Percentiles rank a stretch among this genome's conserved stretches.
Conservation (phyloP, 2,329 filamentous ascomycete species). For the Aspergillus fijiensis region DNA sequence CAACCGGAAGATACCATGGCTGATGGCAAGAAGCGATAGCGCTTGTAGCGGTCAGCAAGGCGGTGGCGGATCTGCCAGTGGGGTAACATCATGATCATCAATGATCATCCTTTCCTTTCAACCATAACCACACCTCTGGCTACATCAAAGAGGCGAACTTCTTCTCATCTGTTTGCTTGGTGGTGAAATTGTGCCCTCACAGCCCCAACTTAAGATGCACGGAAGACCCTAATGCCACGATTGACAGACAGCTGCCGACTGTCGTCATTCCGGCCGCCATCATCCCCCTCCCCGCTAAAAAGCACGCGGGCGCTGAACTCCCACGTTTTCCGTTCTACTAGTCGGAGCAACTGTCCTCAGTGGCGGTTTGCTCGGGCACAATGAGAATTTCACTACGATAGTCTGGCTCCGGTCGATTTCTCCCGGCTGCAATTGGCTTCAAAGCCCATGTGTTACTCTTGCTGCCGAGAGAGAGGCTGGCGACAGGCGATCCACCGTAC, state of each 20-base stretch:
- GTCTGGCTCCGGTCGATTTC: constrained; percentile 3
- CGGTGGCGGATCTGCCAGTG: not conserved
- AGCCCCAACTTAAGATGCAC: constrained; percentile 4
- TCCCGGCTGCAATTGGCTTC: constrained; percentile 11
- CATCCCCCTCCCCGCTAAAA: constrained; percentile 9
- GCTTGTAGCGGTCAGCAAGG: not conserved
- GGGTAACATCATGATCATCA: not conserved
- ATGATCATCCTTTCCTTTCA: not conserved
- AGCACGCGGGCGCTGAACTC: constrained; percentile 20
- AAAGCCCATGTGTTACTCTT: constrained; percentile 14
- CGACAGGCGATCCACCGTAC: constrained; percentile 23
- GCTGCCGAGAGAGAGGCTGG: constrained; percentile 15
- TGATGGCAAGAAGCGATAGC: not conserved
- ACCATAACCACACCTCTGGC: not conserved
- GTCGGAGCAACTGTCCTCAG: constrained; percentile 9
- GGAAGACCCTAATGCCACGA: constrained; percentile 25
- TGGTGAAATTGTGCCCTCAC: not conserved
- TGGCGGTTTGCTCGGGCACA: constrained; percentile 14
- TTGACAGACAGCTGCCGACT: constrained; percentile 29
- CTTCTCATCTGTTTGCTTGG: not conserved
- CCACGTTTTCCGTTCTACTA: constrained; percentile 13
- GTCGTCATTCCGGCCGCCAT: constrained; percentile 24
- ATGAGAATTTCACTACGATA: not conserved
- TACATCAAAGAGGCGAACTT: not conserved
- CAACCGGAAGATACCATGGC: not conserved